Conservation (phyloP, 306 rosid species). For the Cyamopsis tetragonoloba region DNA sequence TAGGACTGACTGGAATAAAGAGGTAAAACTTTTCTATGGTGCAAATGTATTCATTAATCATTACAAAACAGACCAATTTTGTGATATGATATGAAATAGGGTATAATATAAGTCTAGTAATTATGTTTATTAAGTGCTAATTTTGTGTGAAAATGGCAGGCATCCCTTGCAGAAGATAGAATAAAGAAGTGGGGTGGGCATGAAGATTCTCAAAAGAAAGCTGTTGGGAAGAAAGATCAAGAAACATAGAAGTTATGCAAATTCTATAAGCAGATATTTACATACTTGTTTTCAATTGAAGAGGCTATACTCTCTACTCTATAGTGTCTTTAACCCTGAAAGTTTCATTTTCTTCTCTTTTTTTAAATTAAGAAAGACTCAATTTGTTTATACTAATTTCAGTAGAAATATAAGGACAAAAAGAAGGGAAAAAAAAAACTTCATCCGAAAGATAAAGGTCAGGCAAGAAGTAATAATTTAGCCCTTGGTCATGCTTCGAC, state of each 20-base stretch:
- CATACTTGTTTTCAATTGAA: not conserved
- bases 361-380: too few species aligned
- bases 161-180: slow-evolving; percentile 34
- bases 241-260: not conserved
- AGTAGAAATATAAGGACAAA: too few species aligned
- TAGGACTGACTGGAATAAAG: slow-evolving; percentile 67
- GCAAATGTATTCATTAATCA: not conserved
- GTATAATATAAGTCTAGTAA: not conserved
- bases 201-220: not conserved
- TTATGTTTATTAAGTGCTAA: not conserved
- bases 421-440: too few species aligned
- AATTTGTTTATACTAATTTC: too few species aligned
- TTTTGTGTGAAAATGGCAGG: slow-evolving; percentile 25
- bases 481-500: too few species aligned
- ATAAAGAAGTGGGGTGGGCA: slow-evolving; percentile 35
- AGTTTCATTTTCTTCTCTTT: too few species aligned
- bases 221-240: not conserved
- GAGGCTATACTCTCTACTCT: too few species aligned
- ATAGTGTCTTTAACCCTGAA: too few species aligned
- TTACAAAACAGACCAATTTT: not conserved
- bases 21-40: slow-evolving; percentile 32
- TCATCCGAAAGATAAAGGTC: too few species aligned
- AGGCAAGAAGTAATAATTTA: too few species aligned
- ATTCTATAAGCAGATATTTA: not conserved
- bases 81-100: not conserved